Percentiles rank a stretch among this genome's conserved stretches.
Conservation (phyloP, 1,139 yeast genomes). For the Saccharomyces hybrid region DNA sequence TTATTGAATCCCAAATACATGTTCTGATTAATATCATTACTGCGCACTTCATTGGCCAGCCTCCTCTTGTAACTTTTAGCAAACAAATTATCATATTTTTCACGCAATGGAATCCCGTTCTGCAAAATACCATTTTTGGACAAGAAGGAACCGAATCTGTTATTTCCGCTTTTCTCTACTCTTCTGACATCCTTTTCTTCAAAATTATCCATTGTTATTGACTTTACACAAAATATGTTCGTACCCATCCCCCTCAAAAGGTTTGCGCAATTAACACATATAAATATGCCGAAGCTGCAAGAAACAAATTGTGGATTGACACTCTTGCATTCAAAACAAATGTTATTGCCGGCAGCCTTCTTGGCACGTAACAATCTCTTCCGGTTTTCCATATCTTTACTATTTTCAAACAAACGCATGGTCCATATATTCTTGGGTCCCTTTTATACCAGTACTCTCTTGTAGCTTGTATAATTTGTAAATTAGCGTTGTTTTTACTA, state of each 20-base stretch:
- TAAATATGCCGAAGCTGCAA: constrained; percentile 88
- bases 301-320: constrained; percentile 98
- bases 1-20: not conserved
- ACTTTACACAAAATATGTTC: constrained; percentile 86
- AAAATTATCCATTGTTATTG: constrained; percentile 93
- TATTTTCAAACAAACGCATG: constrained; percentile 42
- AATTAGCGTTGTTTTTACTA: not conserved
- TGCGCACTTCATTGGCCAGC: not conserved
- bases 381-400: constrained; percentile 84
- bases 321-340: constrained; percentile 85
- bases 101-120: not conserved
- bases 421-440: not conserved
- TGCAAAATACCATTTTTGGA: not conserved
- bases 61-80: not conserved
- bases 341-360: constrained; percentile 69
- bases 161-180: constrained; percentile 91
- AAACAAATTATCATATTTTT: not conserved
- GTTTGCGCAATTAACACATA: constrained; percentile 94
- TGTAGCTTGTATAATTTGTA: not conserved
- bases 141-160: constrained; percentile 14
- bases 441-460: not conserved
- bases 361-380: constrained; percentile 69
- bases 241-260: constrained; percentile 91
- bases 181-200: constrained; percentile 77
- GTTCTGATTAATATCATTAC: not conserved